A percentile compares a stretch with the other conserved stretches of the same genome.
These are phyloP conservation scores for Suillus weaverae DNA, from an alignment of 768 basidiomycete species.

Conservation along the genomic window DNA sequence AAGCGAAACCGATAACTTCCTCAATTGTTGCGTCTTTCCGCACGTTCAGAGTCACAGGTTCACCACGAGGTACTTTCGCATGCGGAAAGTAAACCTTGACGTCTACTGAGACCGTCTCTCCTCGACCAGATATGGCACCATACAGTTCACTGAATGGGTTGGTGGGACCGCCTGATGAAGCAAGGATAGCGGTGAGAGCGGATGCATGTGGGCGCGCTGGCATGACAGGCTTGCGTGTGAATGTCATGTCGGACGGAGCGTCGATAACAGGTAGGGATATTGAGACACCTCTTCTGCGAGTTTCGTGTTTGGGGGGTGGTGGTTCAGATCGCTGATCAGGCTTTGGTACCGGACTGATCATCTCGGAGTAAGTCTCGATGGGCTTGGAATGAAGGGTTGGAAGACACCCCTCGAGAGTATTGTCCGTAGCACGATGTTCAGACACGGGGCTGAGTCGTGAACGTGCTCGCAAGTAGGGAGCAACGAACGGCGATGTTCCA, in stretches of 20 bases:
- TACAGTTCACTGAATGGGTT: slow-evolving; percentile 92
- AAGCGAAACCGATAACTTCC: slow-evolving; percentile 90
- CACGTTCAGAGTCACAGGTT: slow-evolving; percentile 72
- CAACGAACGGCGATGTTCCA: slow-evolving; percentile 46
- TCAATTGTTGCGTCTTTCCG: slow-evolving; percentile 89
- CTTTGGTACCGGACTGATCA: slow-evolving; percentile 45
- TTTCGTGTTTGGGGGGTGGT: slow-evolving; percentile 22
- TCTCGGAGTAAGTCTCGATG: slow-evolving; percentile 53
- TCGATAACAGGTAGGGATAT: slow-evolving; percentile 25
- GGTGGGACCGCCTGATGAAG: slow-evolving; percentile 55
- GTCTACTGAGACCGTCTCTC: slow-evolving; percentile 57
- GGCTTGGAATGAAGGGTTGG: slow-evolving; percentile 22
- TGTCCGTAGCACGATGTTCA: slow-evolving; percentile 44
- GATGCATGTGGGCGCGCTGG: slow-evolving; percentile 52
- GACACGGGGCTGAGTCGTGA: slow-evolving; percentile 64
- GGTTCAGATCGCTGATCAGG: slow-evolving; percentile 20
- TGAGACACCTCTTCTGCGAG: slow-evolving; percentile 31
- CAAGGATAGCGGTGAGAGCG: slow-evolving; percentile 72
- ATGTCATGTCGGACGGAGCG: slow-evolving; percentile 36
- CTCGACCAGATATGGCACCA: slow-evolving; percentile 79
- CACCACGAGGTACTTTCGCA: slow-evolving; percentile 57
- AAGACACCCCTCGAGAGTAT: slow-evolving; percentile 25
- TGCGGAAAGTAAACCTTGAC: slow-evolving; percentile 87
- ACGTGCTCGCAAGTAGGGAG: slow-evolving; percentile 36
- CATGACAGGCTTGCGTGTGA: slow-evolving; percentile 52